A percentile compares a stretch with the other conserved stretches of the same genome.
These are phyloP conservation scores for Radiomyces spectabilis DNA, from an alignment of 192 early-diverging fungal genomes.

Conservation along the genomic window DNA sequence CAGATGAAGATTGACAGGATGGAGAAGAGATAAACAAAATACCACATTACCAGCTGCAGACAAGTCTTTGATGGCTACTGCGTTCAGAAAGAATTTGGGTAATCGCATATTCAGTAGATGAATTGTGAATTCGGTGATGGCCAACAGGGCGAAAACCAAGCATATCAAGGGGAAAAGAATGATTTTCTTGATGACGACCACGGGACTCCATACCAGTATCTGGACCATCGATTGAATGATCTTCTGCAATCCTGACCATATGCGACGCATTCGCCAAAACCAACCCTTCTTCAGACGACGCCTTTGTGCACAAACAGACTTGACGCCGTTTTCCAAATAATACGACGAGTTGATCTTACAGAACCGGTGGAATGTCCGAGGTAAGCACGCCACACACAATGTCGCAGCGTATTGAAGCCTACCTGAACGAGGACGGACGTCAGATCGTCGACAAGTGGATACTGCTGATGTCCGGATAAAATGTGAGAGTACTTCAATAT, in stretches of 20 bases:
- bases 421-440: slow-evolving; percentile 51
- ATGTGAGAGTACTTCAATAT: slow-evolving; percentile 21
- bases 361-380: no score
- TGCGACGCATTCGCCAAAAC: no score
- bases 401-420: slow-evolving; percentile 1
- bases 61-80: slow-evolving; percentile 66
- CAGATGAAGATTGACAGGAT: no score
- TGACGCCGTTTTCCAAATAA: slow-evolving; percentile 45
- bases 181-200: neutral
- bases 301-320: neutral
- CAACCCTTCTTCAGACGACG: neutral
- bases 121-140: slow-evolving; percentile 46
- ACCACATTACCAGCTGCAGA: slow-evolving; percentile 46
- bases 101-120: slow-evolving; percentile 53
- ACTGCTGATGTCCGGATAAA: neutral
- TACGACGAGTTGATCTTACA: slow-evolving; percentile 58
- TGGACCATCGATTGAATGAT: no score
- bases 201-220: neutral
- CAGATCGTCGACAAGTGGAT: neutral
- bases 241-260: no score
- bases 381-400: no score
- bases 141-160: slow-evolving; percentile 39
- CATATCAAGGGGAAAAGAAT: slow-evolving; percentile 29
- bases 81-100: slow-evolving; percentile 48
- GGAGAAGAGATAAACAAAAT: no score